Evolutionary conservation across 2,329 filamentous ascomycete genomes (phyloP).

Genomic region (Hortaea sp.): DNA sequence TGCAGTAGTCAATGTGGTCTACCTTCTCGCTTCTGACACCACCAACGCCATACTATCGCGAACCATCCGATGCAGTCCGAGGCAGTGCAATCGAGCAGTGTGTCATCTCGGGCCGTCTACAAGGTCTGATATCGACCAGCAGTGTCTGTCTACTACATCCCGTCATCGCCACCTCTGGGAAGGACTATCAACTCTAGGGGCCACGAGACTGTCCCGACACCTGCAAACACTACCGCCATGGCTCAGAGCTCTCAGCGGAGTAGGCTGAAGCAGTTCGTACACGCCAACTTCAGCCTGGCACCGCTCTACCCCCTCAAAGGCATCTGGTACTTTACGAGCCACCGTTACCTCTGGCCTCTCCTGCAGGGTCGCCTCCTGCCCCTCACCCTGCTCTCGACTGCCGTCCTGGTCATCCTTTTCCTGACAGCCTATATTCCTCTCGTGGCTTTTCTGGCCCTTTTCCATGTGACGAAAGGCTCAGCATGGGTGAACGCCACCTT

Average conservation of each 20-base stretch:
- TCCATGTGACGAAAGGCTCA: constrained; percentile 59
- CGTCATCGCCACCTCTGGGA: no score
- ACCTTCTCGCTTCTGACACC: no score
- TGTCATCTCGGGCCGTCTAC: no score
- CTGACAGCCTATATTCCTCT: constrained; percentile 81
- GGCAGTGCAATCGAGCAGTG: no score
- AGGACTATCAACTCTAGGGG: neutral
- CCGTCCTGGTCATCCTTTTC: constrained; percentile 80
- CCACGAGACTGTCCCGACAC: neutral
- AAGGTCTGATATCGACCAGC: no score
- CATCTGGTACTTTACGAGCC: constrained; percentile 68
- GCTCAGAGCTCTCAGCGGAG: neutral
- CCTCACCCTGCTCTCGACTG: constrained; percentile 66
- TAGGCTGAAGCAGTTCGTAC: constrained; percentile 12
- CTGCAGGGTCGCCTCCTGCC: constrained; percentile 70
- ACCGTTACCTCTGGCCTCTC: constrained; percentile 73
- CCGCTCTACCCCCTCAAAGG: constrained; percentile 40
- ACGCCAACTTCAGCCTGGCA: constrained; percentile 24
- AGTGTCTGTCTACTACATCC: no score
- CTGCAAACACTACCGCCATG: neutral
- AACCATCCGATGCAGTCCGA: no score
- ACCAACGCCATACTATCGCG: no score
- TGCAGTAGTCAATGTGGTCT: no score
- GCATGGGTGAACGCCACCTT: constrained; percentile 89
- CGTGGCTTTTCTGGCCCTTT: constrained; percentile 78